These are phyloP conservation scores for Ophiostoma sp. DNA, from an alignment of 2,329 filamentous ascomycete species.

Conservation along the genomic window DNA sequence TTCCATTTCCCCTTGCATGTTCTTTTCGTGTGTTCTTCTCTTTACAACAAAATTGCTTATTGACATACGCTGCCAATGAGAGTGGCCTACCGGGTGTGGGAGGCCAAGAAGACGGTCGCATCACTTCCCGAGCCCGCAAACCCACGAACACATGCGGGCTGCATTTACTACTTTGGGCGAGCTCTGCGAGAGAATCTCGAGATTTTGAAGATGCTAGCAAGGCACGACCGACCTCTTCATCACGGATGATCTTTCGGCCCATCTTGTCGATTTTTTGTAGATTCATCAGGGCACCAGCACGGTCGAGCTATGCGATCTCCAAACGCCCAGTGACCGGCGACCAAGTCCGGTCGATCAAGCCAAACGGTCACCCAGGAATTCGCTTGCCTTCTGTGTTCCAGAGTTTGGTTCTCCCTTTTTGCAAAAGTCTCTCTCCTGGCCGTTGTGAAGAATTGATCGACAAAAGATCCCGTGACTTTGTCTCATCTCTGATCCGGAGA, in stretches of 20 bases:
- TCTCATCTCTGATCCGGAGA: not conserved
- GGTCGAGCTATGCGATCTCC: not conserved
- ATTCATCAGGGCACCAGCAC: not conserved
- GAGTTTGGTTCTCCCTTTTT: not conserved
- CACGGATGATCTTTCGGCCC: too few species aligned
- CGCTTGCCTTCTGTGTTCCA: not conserved
- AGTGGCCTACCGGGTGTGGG: not conserved
- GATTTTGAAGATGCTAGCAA: not conserved
- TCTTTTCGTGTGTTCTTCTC: not conserved
- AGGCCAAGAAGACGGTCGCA: not conserved
- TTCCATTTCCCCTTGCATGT: not conserved
- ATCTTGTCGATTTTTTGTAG: not conserved
- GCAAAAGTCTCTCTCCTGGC: not conserved
- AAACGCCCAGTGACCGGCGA: not conserved
- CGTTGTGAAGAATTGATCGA: constrained; percentile 5
- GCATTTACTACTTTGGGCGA: not conserved
- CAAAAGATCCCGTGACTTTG: not conserved
- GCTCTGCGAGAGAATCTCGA: not conserved
- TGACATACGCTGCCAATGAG: not conserved
- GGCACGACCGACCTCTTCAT: not conserved
- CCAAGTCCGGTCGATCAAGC: not conserved
- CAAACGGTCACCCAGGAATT: constrained; percentile 7
- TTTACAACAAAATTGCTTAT: not conserved
- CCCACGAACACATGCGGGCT: not conserved
- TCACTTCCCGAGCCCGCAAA: not conserved